These are phyloP conservation scores for Liriodendron chinense DNA, from an alignment of 164 flowering plant species.

Conservation along the genomic window DNA sequence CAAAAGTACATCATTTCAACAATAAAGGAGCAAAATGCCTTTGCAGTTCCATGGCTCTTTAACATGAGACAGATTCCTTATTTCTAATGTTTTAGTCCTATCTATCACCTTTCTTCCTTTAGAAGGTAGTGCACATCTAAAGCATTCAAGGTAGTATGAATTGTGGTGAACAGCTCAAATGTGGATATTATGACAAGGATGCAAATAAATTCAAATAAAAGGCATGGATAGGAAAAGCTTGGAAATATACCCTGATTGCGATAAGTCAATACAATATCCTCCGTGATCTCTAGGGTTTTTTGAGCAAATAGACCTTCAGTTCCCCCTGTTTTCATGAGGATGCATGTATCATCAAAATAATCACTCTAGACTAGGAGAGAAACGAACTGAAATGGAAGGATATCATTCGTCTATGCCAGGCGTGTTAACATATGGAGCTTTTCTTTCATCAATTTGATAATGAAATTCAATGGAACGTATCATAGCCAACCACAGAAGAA, in stretches of 20 bases:
- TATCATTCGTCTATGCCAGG: not conserved
- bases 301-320: constrained; percentile 31
- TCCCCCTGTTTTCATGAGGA: constrained; percentile 17
- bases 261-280: constrained; percentile 22
- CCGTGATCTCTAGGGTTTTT: constrained; percentile 25
- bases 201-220: too few species aligned
- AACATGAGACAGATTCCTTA: too few species aligned
- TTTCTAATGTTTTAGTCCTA: too few species aligned
- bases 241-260: constrained; percentile 26
- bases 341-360: not conserved
- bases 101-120: too few species aligned
- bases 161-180: not conserved
- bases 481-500: too few species aligned
- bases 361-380: not conserved
- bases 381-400: not conserved
- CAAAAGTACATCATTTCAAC: too few species aligned
- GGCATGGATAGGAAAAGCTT: not conserved
- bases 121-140: too few species aligned
- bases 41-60: too few species aligned
- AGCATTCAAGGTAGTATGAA: too few species aligned
- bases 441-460: not conserved
- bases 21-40: too few species aligned
- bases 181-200: too few species aligned
- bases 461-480: too few species aligned
- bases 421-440: not conserved